Evolutionary conservation across 345 rosid species (phyloP).

Genomic region (Pugionium cornutum): DNA sequence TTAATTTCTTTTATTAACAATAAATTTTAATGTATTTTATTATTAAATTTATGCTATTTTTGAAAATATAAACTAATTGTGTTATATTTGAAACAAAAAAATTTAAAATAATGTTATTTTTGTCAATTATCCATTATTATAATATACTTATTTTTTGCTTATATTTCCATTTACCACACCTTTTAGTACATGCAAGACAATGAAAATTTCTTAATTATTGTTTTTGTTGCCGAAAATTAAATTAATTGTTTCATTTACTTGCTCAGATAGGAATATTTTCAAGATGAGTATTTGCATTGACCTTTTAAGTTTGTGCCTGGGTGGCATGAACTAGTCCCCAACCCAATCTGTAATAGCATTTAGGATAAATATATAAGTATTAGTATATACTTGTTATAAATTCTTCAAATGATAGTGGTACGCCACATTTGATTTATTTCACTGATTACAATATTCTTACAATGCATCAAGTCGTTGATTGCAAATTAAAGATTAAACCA

Average conservation of each 20-base stretch:
- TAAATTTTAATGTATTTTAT: too few relatives aligned
- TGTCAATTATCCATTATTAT: too few relatives aligned
- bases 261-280: constrained; percentile 28
- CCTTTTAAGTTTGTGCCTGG: constrained; percentile 15
- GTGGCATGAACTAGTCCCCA: constrained; percentile 26
- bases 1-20: too few relatives aligned
- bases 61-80: too few relatives aligned
- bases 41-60: too few relatives aligned
- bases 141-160: too few relatives aligned
- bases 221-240: background rate
- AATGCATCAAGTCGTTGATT: constrained; percentile 19
- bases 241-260: constrained; percentile 1
- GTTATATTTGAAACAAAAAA: too few relatives aligned
- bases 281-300: constrained; percentile 21
- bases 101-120: too few relatives aligned
- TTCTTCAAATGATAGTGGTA: constrained; percentile 25
- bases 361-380: constrained; percentile 16
- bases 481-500: background rate
- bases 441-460: background rate
- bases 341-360: background rate
- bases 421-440: constrained; percentile 15
- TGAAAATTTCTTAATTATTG: background rate
- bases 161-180: too few relatives aligned
- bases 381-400: constrained; percentile 3
- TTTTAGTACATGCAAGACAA: too few relatives aligned